Percentiles rank a stretch among this genome's conserved stretches.
These are phyloP conservation scores for Peribolospora baueri DNA, from an alignment of 768 basidiomycete species.

Conservation along the genomic window DNA sequence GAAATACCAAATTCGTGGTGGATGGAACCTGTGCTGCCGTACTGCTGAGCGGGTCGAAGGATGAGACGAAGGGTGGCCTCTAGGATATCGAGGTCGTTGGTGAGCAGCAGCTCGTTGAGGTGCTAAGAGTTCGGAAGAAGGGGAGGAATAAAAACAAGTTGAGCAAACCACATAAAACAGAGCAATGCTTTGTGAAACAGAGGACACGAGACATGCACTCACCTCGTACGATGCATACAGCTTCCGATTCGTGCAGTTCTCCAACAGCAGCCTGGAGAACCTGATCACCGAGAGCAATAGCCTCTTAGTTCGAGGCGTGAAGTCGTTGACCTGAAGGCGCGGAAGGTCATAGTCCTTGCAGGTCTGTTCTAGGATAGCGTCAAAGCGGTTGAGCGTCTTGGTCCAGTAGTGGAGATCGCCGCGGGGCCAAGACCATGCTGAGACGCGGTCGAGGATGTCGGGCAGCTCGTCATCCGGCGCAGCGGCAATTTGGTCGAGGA, in stretches of 20 bases:
- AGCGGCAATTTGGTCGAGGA: constrained; percentile 44
- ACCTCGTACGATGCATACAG: constrained; percentile 93
- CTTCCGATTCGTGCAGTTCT: constrained; percentile 94
- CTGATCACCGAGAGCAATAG: constrained; percentile 56
- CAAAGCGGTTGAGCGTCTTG: constrained; percentile 85
- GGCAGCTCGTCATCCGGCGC: constrained; percentile 49
- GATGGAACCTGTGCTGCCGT: constrained; percentile 63
- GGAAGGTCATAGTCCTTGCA: constrained; percentile 57
- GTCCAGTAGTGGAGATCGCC: constrained; percentile 95
- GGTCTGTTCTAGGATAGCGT: constrained; percentile 56
- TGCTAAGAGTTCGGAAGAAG: constrained; percentile 30
- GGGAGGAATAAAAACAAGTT: background rate
- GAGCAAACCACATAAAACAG: background rate
- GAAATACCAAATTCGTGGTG: constrained; percentile 61
- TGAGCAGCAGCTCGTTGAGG: constrained; percentile 61
- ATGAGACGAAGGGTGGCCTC: constrained; percentile 59
- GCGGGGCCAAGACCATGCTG: constrained; percentile 78
- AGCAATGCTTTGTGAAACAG: background rate
- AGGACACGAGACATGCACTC: constrained; percentile 20
- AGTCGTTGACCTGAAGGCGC: constrained; percentile 49
- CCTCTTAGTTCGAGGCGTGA: constrained; percentile 48
- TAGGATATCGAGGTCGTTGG: constrained; percentile 70
- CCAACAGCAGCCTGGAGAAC: constrained; percentile 70
- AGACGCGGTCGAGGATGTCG: constrained; percentile 39
- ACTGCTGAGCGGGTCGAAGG: constrained; percentile 82